A percentile compares a stretch with the other conserved stretches of the same genome.
Conservation (phyloP, 345 rosid species). For the Gynandropsis gynandra region DNA sequence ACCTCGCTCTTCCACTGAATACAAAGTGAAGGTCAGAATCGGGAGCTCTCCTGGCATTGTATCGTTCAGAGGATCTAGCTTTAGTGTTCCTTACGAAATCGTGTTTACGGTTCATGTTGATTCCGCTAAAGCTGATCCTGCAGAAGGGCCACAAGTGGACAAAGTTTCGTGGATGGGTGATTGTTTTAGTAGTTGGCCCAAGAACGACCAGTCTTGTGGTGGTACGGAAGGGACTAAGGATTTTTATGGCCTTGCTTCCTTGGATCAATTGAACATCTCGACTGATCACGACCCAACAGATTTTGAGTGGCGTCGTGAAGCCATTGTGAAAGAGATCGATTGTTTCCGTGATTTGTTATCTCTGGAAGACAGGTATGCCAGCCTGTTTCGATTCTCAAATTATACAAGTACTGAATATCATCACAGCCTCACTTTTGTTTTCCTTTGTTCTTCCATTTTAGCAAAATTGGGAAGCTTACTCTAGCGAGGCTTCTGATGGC, state of each 20-base stretch:
- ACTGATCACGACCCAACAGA: conserved; percentile 27
- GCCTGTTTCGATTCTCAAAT: conserved; percentile 10
- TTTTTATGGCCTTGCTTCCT: conserved; percentile 26
- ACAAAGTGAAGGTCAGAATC: background rate
- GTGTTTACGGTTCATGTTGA: conserved; percentile 39
- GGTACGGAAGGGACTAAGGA: too few relatives aligned
- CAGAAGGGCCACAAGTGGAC: conserved; percentile 26
- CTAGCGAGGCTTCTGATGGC: conserved; percentile 85
- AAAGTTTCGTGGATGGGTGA: conserved; percentile 55
- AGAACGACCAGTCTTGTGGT: too few relatives aligned
- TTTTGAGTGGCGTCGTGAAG: conserved; percentile 47
- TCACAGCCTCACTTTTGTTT: conserved; percentile 3
- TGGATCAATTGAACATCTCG: conserved; percentile 28
- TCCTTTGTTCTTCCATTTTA: conserved; percentile 23
- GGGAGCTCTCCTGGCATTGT: background rate
- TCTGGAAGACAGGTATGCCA: conserved; percentile 47
- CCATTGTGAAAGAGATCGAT: conserved; percentile 48
- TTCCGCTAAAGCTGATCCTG: conserved; percentile 22
- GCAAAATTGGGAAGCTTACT: conserved; percentile 92
- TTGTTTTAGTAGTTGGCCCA: conserved; percentile 34
- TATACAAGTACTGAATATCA: background rate
- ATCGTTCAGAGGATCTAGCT: conserved; percentile 33
- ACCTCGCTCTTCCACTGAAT: too few relatives aligned
- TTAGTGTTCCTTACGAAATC: conserved; percentile 33
- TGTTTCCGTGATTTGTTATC: conserved; percentile 47